Conservation (phyloP, 352 stramenopile genomes). For the Peronospora farinosa region DNA sequence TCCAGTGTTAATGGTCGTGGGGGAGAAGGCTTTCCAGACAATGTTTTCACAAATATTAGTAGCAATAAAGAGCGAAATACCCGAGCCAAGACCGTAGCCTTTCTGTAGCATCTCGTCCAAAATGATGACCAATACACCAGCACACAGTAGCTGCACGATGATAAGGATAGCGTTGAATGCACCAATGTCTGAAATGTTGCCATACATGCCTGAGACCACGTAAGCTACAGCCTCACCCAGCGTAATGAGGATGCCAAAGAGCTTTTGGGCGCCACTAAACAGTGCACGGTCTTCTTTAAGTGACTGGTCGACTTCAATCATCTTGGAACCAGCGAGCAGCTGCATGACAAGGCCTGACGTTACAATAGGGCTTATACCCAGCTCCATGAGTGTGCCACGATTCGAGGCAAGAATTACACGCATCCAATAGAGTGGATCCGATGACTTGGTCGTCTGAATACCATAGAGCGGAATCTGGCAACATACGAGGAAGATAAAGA, state of each 20-base stretch:
- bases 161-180: slow-evolving; percentile 98
- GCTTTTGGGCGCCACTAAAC: slow-evolving; percentile 98
- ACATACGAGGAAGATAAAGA: slow-evolving; percentile 99
- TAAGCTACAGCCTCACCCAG: slow-evolving; percentile 98
- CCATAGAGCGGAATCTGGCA: slow-evolving; percentile 99
- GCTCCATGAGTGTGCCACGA: slow-evolving; percentile 96
- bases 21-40: slow-evolving; percentile 99
- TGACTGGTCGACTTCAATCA: slow-evolving; percentile 99
- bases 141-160: slow-evolving; percentile 97
- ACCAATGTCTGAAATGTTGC: slow-evolving; percentile 95
- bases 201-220: slow-evolving; percentile 99
- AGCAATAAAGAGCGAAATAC: slow-evolving; percentile 99
- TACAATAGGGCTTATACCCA: slow-evolving; percentile 98
- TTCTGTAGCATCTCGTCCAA: slow-evolving; percentile 99
- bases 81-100: slow-evolving; percentile 97
- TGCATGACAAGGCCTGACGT: slow-evolving; percentile 99
- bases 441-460: slow-evolving; percentile 97
- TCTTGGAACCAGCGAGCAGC: slow-evolving; percentile 94
- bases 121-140: slow-evolving; percentile 98
- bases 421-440: slow-evolving; percentile 99
- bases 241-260: slow-evolving; percentile 99
- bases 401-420: slow-evolving; percentile 99
- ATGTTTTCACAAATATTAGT: slow-evolving; percentile 99
- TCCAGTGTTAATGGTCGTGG: slow-evolving; percentile 99
- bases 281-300: slow-evolving; percentile 98